A percentile compares a stretch with the other conserved stretches of the same genome.
These are phyloP conservation scores for Scleroderma bovista DNA, from an alignment of 768 basidiomycete genomes.

Conservation along the genomic window DNA sequence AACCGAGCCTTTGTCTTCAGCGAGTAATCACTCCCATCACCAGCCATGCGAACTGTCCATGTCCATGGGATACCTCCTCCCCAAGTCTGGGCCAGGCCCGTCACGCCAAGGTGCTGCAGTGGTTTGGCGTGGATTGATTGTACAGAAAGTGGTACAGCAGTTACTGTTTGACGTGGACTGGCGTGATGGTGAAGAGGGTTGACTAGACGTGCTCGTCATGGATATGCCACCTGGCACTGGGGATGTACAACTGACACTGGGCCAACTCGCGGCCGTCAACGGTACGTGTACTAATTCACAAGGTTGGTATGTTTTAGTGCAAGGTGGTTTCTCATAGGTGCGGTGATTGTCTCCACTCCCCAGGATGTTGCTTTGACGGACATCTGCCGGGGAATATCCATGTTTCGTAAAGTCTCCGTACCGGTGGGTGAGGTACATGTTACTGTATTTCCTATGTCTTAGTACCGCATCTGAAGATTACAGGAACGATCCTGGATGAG, in stretches of 20 bases:
- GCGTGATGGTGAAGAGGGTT: conserved; percentile 37
- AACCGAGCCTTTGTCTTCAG: conserved; percentile 33
- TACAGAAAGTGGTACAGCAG: conserved; percentile 96
- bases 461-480: conserved; percentile 49
- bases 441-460: not conserved
- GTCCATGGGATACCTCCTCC: conserved; percentile 96
- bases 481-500: conserved; percentile 85
- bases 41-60: conserved; percentile 93
- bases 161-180: conserved; percentile 96
- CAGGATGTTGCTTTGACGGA: conserved; percentile 92
- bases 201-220: conserved; percentile 80
- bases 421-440: conserved; percentile 50
- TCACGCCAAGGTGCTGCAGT: conserved; percentile 69
- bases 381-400: conserved; percentile 86
- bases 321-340: conserved; percentile 44
- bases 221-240: conserved; percentile 99
- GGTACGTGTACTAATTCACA: conserved; percentile 41
- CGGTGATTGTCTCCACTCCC: conserved; percentile 92
- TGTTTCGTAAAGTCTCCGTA: conserved; percentile 84
- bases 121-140: conserved; percentile 97
- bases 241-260: conserved; percentile 89
- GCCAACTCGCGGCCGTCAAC: conserved; percentile 79
- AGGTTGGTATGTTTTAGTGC: not conserved
- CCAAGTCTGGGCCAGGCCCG: conserved; percentile 41
- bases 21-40: conserved; percentile 74